Conservation (phyloP, 106 monocot species). For the Narthecium ossifragum region DNA sequence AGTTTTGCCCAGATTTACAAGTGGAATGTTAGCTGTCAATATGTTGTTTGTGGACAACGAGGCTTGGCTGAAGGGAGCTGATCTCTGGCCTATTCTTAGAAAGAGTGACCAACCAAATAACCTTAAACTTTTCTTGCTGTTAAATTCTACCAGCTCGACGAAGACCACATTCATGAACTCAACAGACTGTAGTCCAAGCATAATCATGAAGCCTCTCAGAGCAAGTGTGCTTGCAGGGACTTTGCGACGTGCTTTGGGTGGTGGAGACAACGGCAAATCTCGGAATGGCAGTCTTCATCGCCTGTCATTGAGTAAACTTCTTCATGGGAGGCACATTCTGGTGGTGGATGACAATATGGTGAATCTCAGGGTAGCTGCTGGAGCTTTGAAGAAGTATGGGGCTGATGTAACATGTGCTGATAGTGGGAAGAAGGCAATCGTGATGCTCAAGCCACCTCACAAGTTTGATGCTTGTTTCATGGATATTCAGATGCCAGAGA, state of each 20-base stretch:
- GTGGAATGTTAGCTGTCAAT: conserved; percentile 17
- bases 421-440: conserved; percentile 64
- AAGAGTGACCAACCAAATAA: conserved; percentile 17
- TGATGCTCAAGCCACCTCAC: conserved; percentile 65
- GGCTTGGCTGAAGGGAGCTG: conserved; percentile 39
- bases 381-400: conserved; percentile 82
- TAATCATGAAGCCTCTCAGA: conserved; percentile 84
- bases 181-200: conserved; percentile 29
- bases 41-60: conserved; percentile 83
- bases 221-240: conserved; percentile 72
- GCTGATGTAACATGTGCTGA: conserved; percentile 72
- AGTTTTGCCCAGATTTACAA: conserved; percentile 34
- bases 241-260: conserved; percentile 62
- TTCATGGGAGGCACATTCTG: conserved; percentile 57
- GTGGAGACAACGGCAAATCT: conserved; percentile 32
- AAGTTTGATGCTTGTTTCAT: conserved; percentile 83
- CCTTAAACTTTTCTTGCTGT: conserved; percentile 78
- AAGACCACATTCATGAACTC: conserved; percentile 35
- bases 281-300: conserved; percentile 37
- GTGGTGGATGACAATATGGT: conserved; percentile 85
- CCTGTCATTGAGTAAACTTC: conserved; percentile 44
- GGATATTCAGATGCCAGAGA: conserved; percentile 93
- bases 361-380: conserved; percentile 79
- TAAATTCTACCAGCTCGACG: conserved; percentile 44
- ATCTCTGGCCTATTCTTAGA: conserved; percentile 37